Evolutionary conservation across 2,329 filamentous ascomycete genomes (phyloP).

Genomic region (Ceratocystis cacaofunesta): DNA sequence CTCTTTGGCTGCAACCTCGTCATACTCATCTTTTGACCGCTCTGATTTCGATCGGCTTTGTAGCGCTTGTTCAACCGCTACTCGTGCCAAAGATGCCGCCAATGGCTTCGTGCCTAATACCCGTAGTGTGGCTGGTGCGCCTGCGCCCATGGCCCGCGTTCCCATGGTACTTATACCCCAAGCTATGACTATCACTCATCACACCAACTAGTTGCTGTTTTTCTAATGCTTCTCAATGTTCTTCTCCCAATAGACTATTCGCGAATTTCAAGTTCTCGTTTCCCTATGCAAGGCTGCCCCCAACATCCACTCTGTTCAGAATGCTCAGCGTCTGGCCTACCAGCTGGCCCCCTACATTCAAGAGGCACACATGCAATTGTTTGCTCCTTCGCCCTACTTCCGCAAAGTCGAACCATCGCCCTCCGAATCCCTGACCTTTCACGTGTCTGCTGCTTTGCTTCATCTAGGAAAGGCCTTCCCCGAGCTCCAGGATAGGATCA

Average conservation of each 20-base stretch:
- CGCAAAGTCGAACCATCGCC: slow-evolving; percentile 73
- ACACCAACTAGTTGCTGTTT: not conserved
- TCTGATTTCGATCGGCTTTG: slow-evolving; percentile 50
- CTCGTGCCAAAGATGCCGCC: slow-evolving; percentile 29
- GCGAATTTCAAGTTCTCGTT: slow-evolving; percentile 82
- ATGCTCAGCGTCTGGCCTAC: slow-evolving; percentile 61
- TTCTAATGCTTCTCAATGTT: not conserved
- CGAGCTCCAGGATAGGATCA: slow-evolving; percentile 50
- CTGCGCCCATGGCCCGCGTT: slow-evolving; percentile 34
- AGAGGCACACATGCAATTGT: slow-evolving; percentile 65
- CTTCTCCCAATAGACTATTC: slow-evolving; percentile 48
- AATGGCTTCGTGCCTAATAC: slow-evolving; percentile 29
- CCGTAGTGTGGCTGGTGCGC: slow-evolving; percentile 19
- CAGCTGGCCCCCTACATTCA: slow-evolving; percentile 75
- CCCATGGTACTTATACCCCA: slow-evolving; percentile 40
- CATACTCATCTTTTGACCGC: slow-evolving; percentile 40
- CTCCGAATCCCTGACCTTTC: slow-evolving; percentile 67
- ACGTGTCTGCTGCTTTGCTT: slow-evolving; percentile 69
- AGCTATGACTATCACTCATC: not conserved
- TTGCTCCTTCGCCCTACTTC: slow-evolving; percentile 68
- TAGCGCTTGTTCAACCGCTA: slow-evolving; percentile 38
- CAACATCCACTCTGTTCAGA: slow-evolving; percentile 51
- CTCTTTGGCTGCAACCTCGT: slow-evolving; percentile 41
- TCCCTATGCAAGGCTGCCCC: slow-evolving; percentile 84
- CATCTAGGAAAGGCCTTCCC: slow-evolving; percentile 60